Evolutionary conservation across 2,329 filamentous ascomycete species (phyloP), one percentile per base, ranked within the genome.

Genomic region (Colletotrichum musae): DNA sequence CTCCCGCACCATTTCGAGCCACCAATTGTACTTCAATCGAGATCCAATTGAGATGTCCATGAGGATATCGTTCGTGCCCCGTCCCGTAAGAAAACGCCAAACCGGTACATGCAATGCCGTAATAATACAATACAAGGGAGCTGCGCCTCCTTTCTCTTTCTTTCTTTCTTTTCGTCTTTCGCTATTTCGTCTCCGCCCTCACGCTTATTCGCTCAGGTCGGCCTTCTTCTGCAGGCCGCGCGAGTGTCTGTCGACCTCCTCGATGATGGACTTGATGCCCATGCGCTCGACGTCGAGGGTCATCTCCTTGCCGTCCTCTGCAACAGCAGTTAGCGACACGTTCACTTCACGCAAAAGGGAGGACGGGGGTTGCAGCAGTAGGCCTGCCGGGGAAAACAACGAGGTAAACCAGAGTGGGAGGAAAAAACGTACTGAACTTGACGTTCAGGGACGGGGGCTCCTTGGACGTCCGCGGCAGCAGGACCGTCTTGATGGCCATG

Each of bases 221-320:
- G 94, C 93, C 81, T 94, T 90, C 79, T 97, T 92, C 75, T 94
- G 91, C 77, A 98, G 82, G 74, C 87, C 85, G 73, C 96, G 89
- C 58, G 94, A 97, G 83, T 98, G 94, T 76, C 96, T 88, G 79
- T 98, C 93, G 52, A 97, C 91, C 81, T 98, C 94, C 79, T 94
- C 93, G 67, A 95, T 87, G 21, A 98, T 89, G 76, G 94, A 93
- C 78, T 93, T 93, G 78, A 98, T 95, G 74, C 91, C 92, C 82
- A 95, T 86, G 80, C 92, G 92, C 74, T 93, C 91, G 73, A 94
- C 87, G 78, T 97, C 91, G 47, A 98, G 88, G 41, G 90, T 89
- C 84, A 98, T 89, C 76, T 97, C 92, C 83, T 95, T 97, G 75
- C 96, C 96, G 78, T 98, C 96, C 87, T 97, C 94, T 97, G 78